Evolutionary conservation across 2,329 filamentous ascomycete genomes (phyloP).

Genomic region (Aspergillus viridinutans): DNA sequence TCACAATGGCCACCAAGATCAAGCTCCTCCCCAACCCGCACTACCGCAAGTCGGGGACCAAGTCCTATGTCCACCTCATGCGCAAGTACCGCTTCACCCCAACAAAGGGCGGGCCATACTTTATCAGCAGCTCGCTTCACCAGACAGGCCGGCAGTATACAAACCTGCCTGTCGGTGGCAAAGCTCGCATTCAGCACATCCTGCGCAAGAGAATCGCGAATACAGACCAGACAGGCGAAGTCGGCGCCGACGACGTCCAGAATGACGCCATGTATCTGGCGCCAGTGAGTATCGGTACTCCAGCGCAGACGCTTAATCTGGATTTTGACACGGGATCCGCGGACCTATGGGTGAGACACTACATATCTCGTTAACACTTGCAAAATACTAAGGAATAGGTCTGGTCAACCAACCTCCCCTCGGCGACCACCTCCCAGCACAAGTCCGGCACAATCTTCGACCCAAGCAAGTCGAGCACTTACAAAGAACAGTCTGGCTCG

Average conservation of each 20-base stretch:
- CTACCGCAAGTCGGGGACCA: slow-evolving; percentile 56
- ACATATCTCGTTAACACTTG: slow-evolving; percentile 2
- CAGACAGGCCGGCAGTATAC: slow-evolving; percentile 49
- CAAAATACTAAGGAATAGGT: slow-evolving; percentile 18
- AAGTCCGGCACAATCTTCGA: slow-evolving; percentile 47
- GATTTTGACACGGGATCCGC: slow-evolving; percentile 69
- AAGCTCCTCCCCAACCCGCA: slow-evolving; percentile 54
- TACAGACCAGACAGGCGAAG: slow-evolving; percentile 42
- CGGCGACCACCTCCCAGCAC: slow-evolving; percentile 29
- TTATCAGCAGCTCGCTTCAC: slow-evolving; percentile 45
- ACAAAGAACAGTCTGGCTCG: slow-evolving; percentile 45
- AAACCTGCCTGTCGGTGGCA: slow-evolving; percentile 47
- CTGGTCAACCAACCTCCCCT: slow-evolving; percentile 51
- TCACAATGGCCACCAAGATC: slow-evolving; percentile 43
- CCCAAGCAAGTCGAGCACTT: slow-evolving; percentile 58
- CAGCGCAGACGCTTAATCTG: slow-evolving; percentile 57
- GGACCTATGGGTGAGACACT: slow-evolving; percentile 60
- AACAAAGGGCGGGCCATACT: slow-evolving; percentile 60
- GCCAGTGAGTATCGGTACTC: slow-evolving; percentile 61
- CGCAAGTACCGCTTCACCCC: slow-evolving; percentile 61
- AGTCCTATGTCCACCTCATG: slow-evolving; percentile 60
- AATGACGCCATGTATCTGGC: slow-evolving; percentile 65
- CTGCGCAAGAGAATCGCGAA: slow-evolving; percentile 46
- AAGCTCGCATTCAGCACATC: slow-evolving; percentile 43
- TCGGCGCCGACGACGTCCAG: slow-evolving; percentile 61